phyloP scores from a whole-genome alignment of 2,329 filamentous ascomycete species.

The Aspergillus fumigatus region DNA sequence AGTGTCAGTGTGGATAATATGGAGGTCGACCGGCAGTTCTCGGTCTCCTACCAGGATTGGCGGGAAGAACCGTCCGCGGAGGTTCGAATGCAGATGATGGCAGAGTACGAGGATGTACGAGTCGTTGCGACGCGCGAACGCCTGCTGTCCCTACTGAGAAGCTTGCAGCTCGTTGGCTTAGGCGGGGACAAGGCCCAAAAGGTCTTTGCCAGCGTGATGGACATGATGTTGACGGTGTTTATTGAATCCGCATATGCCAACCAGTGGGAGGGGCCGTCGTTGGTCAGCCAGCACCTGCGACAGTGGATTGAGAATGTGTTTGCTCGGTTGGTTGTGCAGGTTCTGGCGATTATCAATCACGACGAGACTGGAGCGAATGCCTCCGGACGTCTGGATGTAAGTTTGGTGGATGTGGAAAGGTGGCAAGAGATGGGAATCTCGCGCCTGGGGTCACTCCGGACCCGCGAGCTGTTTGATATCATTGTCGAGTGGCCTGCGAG shows the following conservation, averaged over 20 bases:
- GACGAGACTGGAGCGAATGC: conserved; percentile 19
- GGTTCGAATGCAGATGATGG: conserved; percentile 29
- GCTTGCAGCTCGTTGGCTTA: conserved; percentile 50
- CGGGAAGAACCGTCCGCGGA: conserved; percentile 27
- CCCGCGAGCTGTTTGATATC: conserved; percentile 57
- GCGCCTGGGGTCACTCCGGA: conserved; percentile 52
- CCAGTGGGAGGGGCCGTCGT: conserved; percentile 51
- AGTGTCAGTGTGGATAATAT: conserved; percentile 25
- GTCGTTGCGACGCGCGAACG: conserved; percentile 29
- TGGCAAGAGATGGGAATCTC: conserved; percentile 54
- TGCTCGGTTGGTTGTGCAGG: conserved; percentile 47
- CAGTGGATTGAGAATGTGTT: conserved; percentile 55
- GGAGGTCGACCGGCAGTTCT: conserved; percentile 35
- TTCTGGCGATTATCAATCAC: conserved; percentile 39
- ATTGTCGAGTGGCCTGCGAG: conserved; percentile 59
- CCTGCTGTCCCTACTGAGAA: conserved; percentile 40
- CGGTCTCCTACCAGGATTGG: conserved; percentile 37
- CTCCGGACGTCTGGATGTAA: conserved; percentile 28
- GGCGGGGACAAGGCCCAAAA: conserved; percentile 52
- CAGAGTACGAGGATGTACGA: conserved; percentile 24
- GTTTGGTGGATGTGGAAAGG: conserved; percentile 44
- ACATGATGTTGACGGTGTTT: conserved; percentile 53
- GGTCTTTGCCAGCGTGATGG: conserved; percentile 56
- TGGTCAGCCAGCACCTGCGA: conserved; percentile 47
- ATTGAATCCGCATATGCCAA: conserved; percentile 54